phyloP scores from a whole-genome alignment of 2,329 filamentous ascomycete genomes.

The Beauveria sp. region DNA sequence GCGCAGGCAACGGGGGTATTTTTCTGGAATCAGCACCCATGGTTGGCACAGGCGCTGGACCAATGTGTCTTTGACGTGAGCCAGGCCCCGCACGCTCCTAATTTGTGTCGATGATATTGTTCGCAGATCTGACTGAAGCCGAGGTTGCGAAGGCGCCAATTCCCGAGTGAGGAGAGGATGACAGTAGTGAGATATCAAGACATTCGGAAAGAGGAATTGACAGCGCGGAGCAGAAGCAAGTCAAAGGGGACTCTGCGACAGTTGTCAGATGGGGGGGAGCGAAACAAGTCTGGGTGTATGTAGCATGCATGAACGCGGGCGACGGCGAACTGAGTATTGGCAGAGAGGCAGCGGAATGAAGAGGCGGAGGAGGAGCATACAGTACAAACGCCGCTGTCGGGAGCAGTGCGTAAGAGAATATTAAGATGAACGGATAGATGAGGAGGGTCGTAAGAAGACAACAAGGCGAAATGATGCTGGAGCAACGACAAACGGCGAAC shows the following conservation, averaged over 20 bases:
- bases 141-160: not conserved
- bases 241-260: constrained; percentile 5
- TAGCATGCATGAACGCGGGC: not conserved
- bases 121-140: not conserved
- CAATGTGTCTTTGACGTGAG: constrained; percentile 1
- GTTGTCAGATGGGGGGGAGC: not conserved
- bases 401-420: not conserved
- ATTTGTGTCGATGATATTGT: not conserved
- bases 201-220: constrained; percentile 6
- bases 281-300: not conserved
- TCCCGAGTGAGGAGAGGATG: not conserved
- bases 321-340: not conserved
- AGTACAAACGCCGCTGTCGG: not conserved
- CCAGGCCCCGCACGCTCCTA: not conserved
- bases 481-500: not conserved
- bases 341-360: not conserved
- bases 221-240: not conserved
- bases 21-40: constrained; percentile 49
- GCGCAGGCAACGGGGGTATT: constrained; percentile 64
- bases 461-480: constrained; percentile 2
- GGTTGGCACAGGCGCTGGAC: constrained; percentile 25
- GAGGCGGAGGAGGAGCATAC: not conserved
- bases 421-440: not conserved
- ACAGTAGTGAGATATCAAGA: constrained; percentile 1
- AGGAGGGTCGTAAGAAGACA: not conserved